Evolutionary conservation across 2,329 filamentous ascomycete species (phyloP).

Genomic region (Penicillium freii): DNA sequence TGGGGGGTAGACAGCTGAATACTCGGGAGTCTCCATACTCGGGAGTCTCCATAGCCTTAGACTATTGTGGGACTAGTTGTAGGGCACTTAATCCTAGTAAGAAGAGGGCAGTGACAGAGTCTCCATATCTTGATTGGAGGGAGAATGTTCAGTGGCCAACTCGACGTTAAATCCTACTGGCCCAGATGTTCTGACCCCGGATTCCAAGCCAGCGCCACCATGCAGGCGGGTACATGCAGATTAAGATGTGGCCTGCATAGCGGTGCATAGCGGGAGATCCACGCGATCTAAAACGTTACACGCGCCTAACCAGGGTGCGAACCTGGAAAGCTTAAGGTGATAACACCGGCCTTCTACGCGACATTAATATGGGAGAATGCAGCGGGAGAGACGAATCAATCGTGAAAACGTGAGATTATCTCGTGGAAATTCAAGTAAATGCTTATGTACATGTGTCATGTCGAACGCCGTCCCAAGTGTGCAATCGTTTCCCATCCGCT

Average conservation of each 20-base stretch:
- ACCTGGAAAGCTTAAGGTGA: background rate
- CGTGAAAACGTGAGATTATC: conserved; percentile 2
- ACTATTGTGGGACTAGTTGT: background rate
- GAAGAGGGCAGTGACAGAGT: background rate
- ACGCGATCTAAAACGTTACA: background rate
- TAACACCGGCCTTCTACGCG: background rate
- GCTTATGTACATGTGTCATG: conserved; percentile 9
- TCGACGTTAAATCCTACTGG: background rate
- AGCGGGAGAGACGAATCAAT: background rate
- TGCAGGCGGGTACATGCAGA: background rate
- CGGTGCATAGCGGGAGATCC: conserved; percentile 1
- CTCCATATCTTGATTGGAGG: background rate
- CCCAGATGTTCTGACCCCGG: background rate
- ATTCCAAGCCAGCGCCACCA: background rate
- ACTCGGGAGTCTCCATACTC: background rate
- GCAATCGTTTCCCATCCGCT: conserved; percentile 2
- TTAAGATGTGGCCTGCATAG: background rate
- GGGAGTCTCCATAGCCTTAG: background rate
- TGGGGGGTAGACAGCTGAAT: background rate
- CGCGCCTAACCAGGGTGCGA: background rate
- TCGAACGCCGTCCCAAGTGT: conserved; percentile 7
- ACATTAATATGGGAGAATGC: background rate
- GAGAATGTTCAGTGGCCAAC: background rate
- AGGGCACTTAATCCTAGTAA: background rate
- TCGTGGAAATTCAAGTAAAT: conserved; percentile 8